Percentiles rank a stretch among this genome's conserved stretches.
Conservation (phyloP, 129 eudicot species). For the Erigeron canadensis region DNA sequence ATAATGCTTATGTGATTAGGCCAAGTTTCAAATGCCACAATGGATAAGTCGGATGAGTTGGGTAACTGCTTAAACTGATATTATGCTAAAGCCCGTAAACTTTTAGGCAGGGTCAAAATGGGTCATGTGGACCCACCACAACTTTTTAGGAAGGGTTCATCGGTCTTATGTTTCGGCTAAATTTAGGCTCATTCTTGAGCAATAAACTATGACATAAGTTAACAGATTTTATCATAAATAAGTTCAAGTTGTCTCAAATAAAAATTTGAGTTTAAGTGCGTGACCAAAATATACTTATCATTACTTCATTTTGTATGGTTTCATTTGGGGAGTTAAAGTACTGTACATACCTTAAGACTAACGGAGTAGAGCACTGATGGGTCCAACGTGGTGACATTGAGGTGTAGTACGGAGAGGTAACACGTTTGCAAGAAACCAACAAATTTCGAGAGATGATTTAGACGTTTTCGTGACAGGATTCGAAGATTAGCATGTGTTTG, state of each 20-base stretch:
- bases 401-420: slow-evolving; percentile 41
- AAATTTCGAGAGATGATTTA: slow-evolving; percentile 60
- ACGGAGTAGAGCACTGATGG: slow-evolving; percentile 36
- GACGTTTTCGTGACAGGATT: slow-evolving; percentile 43
- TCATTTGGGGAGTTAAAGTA: neutral
- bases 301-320: neutral
- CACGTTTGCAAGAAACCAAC: slow-evolving; percentile 40
- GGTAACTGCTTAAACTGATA: neutral
- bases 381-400: slow-evolving; percentile 39
- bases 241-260: neutral
- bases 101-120: neutral
- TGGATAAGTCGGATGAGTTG: neutral
- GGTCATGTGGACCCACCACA: neutral
- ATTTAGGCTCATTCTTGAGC: neutral
- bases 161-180: no score
- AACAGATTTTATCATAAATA: neutral
- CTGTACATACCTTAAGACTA: slow-evolving; percentile 42
- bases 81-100: no score
- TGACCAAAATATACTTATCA: slow-evolving; percentile 11
- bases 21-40: neutral
- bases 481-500: slow-evolving; percentile 77
- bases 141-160: no score
- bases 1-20: neutral
- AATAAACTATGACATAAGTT: neutral
- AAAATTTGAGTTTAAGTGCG: neutral